Base-by-base conservation (phyloP, 1,139 yeast species). In the Magnusiomyces magnusii region DNA sequence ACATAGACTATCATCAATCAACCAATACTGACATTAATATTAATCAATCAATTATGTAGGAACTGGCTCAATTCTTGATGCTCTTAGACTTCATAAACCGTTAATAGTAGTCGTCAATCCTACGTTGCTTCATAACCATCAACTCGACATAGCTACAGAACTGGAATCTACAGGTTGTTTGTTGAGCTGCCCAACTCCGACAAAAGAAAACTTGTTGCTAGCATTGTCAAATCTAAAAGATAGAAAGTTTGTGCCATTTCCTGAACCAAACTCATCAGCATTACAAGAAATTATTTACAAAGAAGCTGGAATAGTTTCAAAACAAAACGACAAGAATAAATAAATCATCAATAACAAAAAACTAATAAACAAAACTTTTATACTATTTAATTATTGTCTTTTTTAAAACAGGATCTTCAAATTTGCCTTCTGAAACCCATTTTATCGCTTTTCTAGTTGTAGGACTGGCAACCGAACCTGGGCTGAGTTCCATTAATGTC, bases 61-160 rank as follows among this genome's bases (percentile, higher is more conserved):
- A 21, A 89, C 98, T 0, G 99, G 99, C 1, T 87, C 97, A 0
- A 87, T 93, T 10, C 72, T 93, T 24, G 99, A 93, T 67, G 80
- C 88, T 0, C 72, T 90, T 47, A 76, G 92, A 25, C 70, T 76
- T 39, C 61, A 73, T 2, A 83, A 81, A 67, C 82, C 80, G 23
- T 74, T 92, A 58, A 74, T 92, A 1, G 93, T 86, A 3, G 86
- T 90, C 39, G 81, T 84, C 10, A 93, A 93, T 71, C 78, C 80
- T 15, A 64, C 70, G 3, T 77, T 93, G 24, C 86, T 89, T 92
- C 89, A 89, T 68, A 88, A 90, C 69, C 99, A 93, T 70, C 98
- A 93, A 71, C 67, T 73, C 34, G 95, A 92, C 65, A 84, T 90
- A 10, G 95, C 97, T 10, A 52, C 55, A n/a, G 55, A 25, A 25